These are phyloP conservation scores for Hansfordia pulvinata DNA, from an alignment of 2,329 filamentous ascomycete genomes.

Conservation along the genomic window DNA sequence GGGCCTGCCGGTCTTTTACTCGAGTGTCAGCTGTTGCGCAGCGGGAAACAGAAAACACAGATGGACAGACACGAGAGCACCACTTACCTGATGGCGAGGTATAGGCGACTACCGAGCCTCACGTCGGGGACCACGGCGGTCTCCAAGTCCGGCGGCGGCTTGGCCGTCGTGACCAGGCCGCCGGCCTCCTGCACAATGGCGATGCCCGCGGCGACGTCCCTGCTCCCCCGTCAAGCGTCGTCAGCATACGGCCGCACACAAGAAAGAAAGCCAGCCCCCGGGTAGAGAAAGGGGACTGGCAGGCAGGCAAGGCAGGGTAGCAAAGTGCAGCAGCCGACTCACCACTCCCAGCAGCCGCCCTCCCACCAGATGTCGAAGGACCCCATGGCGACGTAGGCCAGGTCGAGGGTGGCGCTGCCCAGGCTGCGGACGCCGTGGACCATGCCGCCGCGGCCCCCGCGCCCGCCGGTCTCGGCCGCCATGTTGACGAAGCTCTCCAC, in stretches of 20 bases:
- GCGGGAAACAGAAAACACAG: not conserved
- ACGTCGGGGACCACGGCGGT: slow-evolving; percentile 44
- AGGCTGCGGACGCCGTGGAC: slow-evolving; percentile 63
- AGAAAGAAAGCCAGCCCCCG: not conserved
- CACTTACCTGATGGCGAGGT: slow-evolving; percentile 51
- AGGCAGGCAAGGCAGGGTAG: no score
- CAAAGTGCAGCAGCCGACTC: no score
- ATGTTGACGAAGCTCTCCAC: slow-evolving; percentile 65
- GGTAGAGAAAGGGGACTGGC: no score
- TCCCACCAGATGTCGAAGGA: slow-evolving; percentile 76
- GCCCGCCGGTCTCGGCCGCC: slow-evolving; percentile 50
- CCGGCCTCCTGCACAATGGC: slow-evolving; percentile 62
- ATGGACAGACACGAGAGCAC: not conserved
- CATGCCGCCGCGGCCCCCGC: slow-evolving; percentile 60
- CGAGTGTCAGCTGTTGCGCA: slow-evolving; percentile 4
- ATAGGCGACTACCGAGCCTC: slow-evolving; percentile 52
- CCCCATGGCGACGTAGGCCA: slow-evolving; percentile 65
- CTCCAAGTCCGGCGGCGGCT: slow-evolving; percentile 46
- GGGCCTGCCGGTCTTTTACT: slow-evolving; percentile 46
- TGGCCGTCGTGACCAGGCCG: slow-evolving; percentile 60
- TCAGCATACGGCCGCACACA: not conserved
- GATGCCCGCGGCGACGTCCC: slow-evolving; percentile 66
- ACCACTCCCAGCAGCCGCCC: slow-evolving; percentile 72
- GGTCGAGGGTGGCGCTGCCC: slow-evolving; percentile 59
- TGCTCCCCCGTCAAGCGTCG: slow-evolving; percentile 8